Evolutionary conservation across 2,329 filamentous ascomycete genomes (phyloP).

Genomic region (Neofusicoccum laricinum): DNA sequence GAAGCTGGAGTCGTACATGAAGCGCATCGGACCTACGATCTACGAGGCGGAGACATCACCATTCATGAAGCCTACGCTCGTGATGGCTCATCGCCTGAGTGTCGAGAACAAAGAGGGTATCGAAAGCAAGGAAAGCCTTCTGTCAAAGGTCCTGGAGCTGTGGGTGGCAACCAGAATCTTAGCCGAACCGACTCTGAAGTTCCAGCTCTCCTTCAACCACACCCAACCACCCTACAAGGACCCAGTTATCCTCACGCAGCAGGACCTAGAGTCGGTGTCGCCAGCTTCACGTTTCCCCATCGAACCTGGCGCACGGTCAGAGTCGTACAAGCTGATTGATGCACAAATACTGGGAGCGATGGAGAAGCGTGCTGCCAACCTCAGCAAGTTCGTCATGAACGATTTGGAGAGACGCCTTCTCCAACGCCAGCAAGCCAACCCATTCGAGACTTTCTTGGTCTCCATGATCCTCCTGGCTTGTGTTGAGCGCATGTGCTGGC

Average conservation of each 20-base stretch:
- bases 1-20: constrained; percentile 55
- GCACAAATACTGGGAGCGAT: constrained; percentile 54
- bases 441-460: constrained; percentile 59
- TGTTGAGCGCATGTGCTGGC: constrained; percentile 58
- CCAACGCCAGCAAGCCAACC: constrained; percentile 55
- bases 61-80: constrained; percentile 52
- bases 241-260: constrained; percentile 26
- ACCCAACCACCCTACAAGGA: constrained; percentile 31
- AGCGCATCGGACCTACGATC: constrained; percentile 46
- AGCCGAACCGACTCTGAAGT: constrained; percentile 46
- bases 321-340: constrained; percentile 51
- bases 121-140: constrained; percentile 38
- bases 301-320: constrained; percentile 29
- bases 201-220: constrained; percentile 50
- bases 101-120: constrained; percentile 26
- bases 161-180: constrained; percentile 57
- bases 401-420: constrained; percentile 60
- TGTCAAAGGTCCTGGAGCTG: constrained; percentile 53
- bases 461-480: constrained; percentile 58
- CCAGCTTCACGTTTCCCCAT: constrained; percentile 10
- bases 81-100: constrained; percentile 30
- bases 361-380: constrained; percentile 52
- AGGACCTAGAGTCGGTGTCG: constrained; percentile 6
- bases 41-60: constrained; percentile 49
- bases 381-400: constrained; percentile 56